A percentile compares a stretch with the other conserved stretches of the same genome.
Conservation (phyloP, 2,329 filamentous ascomycete species). For the Paracamarosporium sp. region DNA sequence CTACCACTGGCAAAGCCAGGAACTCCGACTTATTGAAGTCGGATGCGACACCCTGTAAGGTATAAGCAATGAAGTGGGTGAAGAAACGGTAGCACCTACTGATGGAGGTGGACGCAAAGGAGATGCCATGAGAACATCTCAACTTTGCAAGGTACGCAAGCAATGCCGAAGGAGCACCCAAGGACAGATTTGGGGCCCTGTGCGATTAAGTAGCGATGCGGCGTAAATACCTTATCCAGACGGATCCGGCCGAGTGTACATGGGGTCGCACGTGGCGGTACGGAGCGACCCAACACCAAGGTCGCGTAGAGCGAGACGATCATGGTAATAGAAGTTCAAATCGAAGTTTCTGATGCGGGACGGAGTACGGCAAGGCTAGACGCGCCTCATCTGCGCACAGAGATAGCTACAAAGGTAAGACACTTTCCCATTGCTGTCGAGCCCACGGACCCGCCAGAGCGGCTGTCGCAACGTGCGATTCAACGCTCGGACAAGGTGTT, state of each 20-base stretch:
- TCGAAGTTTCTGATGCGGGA: not conserved
- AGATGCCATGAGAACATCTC: constrained; percentile 17
- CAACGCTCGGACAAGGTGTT: constrained; percentile 13
- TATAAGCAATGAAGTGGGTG: not conserved
- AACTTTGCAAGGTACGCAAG: constrained; percentile 4
- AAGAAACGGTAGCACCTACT: constrained; percentile 1
- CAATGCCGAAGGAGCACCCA: constrained; percentile 3
- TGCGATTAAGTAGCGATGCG: constrained; percentile 9
- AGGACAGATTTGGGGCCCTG: constrained; percentile 5
- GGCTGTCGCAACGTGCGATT: constrained; percentile 14
- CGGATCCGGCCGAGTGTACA: not conserved
- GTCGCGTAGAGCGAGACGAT: not conserved
- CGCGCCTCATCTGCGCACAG: constrained; percentile 4
- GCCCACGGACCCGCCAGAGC: constrained; percentile 11
- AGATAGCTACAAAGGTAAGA: not conserved
- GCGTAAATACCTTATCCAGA: constrained; percentile 2
- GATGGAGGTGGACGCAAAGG: constrained; percentile 13
- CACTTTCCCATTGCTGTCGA: constrained; percentile 15
- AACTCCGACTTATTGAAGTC: constrained; percentile 22
- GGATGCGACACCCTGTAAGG: constrained; percentile 17
- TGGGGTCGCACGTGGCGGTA: constrained; percentile 3
- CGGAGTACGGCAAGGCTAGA: constrained; percentile 10
- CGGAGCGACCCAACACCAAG: not conserved
- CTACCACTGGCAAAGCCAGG: constrained; percentile 23
- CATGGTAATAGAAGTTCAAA: not conserved